These are phyloP conservation scores for Euphorbia peplus DNA, from an alignment of 345 rosid genomes.

Conservation along the genomic window DNA sequence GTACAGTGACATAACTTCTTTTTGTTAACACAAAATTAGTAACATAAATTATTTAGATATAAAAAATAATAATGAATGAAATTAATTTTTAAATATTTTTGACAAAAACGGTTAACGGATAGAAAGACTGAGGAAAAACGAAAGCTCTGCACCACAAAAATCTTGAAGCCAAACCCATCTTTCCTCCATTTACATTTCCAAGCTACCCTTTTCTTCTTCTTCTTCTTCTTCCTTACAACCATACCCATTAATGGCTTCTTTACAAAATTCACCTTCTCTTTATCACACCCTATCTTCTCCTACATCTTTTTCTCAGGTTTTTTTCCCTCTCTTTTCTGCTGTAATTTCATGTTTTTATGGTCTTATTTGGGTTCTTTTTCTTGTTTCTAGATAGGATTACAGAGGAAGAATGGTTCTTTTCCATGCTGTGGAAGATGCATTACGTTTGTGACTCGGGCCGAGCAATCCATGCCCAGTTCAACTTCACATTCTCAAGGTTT, in stretches of 20 bases:
- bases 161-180: not conserved
- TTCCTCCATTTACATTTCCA: not conserved
- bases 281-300: constrained; percentile 50
- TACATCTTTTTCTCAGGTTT: constrained; percentile 61
- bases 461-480: constrained; percentile 39
- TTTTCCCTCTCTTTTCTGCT: not conserved
- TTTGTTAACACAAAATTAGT: too few species aligned
- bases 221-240: constrained; percentile 8
- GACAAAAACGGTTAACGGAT: too few species aligned
- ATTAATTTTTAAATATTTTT: too few species aligned
- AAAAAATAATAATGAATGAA: too few species aligned
- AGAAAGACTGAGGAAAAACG: not conserved
- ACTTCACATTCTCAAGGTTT: constrained; percentile 47
- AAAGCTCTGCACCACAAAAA: constrained; percentile 4
- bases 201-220: not conserved
- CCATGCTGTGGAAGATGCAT: constrained; percentile 45
- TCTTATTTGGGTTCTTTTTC: constrained; percentile 1
- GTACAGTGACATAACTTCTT: too few species aligned
- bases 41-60: too few species aligned
- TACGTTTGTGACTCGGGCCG: constrained; percentile 54
- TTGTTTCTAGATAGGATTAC: constrained; percentile 32
- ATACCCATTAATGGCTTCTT: constrained; percentile 55
- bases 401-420: constrained; percentile 33
- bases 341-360: not conserved
- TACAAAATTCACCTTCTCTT: constrained; percentile 52